Conservation (phyloP, 768 basidiomycete species). For the Suillus subluteus region DNA sequence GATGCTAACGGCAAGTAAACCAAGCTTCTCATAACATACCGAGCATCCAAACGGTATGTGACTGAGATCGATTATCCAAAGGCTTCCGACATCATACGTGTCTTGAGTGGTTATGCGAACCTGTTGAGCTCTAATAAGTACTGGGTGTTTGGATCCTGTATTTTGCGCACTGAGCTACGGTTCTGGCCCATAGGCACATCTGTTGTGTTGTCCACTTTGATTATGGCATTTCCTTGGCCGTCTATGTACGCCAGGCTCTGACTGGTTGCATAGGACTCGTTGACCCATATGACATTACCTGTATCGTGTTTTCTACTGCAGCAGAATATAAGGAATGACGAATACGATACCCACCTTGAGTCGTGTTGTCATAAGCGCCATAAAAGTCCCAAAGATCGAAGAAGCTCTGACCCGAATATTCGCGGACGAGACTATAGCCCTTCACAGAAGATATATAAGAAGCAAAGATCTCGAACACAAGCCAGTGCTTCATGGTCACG, state of each 20-base stretch:
- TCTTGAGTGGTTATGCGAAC: constrained; percentile 49
- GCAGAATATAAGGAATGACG: constrained; percentile 1
- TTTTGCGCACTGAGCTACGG: constrained; percentile 55
- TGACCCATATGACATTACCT: constrained; percentile 70
- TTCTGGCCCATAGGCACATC: constrained; percentile 52
- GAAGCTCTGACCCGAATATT: constrained; percentile 53
- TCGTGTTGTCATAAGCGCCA: constrained; percentile 51
- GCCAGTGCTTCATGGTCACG: constrained; percentile 18
- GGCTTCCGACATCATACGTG: constrained; percentile 44
- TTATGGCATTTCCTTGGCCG: constrained; percentile 61
- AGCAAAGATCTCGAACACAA: constrained; percentile 5
- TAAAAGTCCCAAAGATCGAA: constrained; percentile 62
- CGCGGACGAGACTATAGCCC: constrained; percentile 43
- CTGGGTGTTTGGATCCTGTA: constrained; percentile 13
- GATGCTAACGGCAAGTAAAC: constrained; percentile 11
- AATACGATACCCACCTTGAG: constrained; percentile 39
- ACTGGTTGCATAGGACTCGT: constrained; percentile 46
- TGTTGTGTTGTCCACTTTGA: constrained; percentile 75
- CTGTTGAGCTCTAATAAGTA: constrained; percentile 27
- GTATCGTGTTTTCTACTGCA: constrained; percentile 10
- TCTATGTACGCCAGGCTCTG: constrained; percentile 64
- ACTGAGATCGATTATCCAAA: constrained; percentile 50
- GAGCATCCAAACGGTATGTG: constrained; percentile 64
- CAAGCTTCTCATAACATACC: constrained; percentile 34
- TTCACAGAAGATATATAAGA: constrained; percentile 11